Evolutionary conservation across 2,329 filamentous ascomycete genomes (phyloP).

Genomic region (Aspergillus caelatus): DNA sequence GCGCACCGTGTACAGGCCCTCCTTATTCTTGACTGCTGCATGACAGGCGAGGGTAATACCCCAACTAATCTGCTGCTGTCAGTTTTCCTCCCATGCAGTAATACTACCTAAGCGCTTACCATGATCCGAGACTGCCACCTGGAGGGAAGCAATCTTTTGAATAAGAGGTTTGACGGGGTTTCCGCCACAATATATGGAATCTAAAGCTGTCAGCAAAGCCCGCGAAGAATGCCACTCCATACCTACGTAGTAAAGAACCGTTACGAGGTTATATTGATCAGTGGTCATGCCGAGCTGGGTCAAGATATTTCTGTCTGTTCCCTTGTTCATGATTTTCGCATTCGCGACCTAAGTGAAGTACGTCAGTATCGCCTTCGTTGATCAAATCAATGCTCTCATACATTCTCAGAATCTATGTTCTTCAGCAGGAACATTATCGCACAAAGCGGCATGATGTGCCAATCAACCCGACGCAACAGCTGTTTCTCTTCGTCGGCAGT

Average conservation of each 20-base stretch:
- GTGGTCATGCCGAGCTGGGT: conserved; percentile 32
- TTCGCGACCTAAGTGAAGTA: conserved; percentile 31
- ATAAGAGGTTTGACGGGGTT: conserved; percentile 32
- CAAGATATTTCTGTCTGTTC: conserved; percentile 31
- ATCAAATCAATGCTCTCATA: conserved; percentile 11
- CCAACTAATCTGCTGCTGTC: conserved; percentile 21
- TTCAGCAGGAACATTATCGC: conserved; percentile 36
- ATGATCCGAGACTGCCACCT: conserved; percentile 36
- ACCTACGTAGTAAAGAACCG: conserved; percentile 39
- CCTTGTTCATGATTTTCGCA: conserved; percentile 40
- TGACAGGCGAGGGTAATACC: conserved; percentile 38
- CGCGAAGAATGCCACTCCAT: neutral
- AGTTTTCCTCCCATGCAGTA: neutral
- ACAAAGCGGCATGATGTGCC: conserved; percentile 47
- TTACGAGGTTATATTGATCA: conserved; percentile 38
- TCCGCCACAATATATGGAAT: conserved; percentile 29
- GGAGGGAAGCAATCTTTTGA: conserved; percentile 33
- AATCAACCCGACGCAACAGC: conserved; percentile 48
- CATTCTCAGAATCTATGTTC: conserved; percentile 36
- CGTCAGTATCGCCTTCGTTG: conserved; percentile 7
- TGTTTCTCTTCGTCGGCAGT: conserved; percentile 50
- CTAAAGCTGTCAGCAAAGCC: conserved; percentile 3
- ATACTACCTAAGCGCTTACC: neutral
- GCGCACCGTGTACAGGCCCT: conserved; percentile 42
- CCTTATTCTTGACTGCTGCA: conserved; percentile 43